These are phyloP conservation scores for Yarrowia yakushimensis DNA, from an alignment of 805 yeast species.

Conservation along the genomic window DNA sequence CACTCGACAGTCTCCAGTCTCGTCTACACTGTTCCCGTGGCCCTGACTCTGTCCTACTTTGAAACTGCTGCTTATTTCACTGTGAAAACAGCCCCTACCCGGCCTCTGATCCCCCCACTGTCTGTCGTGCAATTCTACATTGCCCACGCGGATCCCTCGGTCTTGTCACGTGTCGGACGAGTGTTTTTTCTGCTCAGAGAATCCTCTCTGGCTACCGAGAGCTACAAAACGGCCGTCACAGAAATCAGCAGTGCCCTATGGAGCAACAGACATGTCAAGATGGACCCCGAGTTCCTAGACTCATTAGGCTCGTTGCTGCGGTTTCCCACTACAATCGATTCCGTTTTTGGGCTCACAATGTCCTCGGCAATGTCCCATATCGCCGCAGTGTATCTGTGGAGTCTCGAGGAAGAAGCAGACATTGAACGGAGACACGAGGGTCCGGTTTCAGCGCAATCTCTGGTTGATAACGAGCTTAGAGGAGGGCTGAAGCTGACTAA, in stretches of 20 bases:
- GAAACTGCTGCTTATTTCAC: background rate
- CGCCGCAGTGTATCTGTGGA: slow-evolving; percentile 4
- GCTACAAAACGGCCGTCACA: background rate
- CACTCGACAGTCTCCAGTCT: background rate
- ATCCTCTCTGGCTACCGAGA: background rate
- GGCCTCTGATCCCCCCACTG: background rate
- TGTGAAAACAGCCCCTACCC: background rate
- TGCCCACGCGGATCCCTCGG: background rate
- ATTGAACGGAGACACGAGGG: slow-evolving; percentile 11
- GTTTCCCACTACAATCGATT: background rate
- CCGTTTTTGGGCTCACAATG: slow-evolving; percentile 6
- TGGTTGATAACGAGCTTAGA: background rate
- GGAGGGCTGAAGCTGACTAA: background rate
- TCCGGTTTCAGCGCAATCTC: background rate
- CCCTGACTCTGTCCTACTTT: background rate
- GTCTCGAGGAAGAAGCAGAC: background rate
- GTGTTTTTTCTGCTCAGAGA: background rate
- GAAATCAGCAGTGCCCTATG: background rate
- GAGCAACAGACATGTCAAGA: background rate
- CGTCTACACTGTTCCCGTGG: background rate
- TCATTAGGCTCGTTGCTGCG: background rate
- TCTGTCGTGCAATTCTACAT: background rate
- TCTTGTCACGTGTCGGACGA: background rate
- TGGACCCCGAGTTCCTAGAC: background rate
- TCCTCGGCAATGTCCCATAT: slow-evolving; percentile 1